Base-by-base conservation (phyloP, 2,329 filamentous ascomycete species). In the Xylaria sp. region DNA sequence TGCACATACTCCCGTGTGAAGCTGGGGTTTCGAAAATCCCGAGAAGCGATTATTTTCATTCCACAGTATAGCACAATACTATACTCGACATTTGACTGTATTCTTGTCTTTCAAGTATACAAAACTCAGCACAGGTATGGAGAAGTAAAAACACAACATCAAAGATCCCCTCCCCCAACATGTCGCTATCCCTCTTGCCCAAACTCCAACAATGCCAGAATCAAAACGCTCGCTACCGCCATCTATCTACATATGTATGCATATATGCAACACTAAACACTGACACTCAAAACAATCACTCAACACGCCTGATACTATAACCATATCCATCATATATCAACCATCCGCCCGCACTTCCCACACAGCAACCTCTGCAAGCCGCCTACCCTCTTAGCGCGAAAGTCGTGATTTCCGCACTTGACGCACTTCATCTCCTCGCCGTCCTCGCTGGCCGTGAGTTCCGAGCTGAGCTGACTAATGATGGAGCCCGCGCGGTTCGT, bases 341-440 rank as follows among this genome's bases (percentile, higher is more conserved):
- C 70, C 67, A 71, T 73, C 3, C 77, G 67, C 3, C 84, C 84
- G 70, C 85, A 93, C 54, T 82, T 84, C 42, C 85, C 85, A 77
- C 90, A 93, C n/a, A 89, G 83, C 71, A 92, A 78, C 68, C 83
- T 83, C 75, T 88, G 87, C 61, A 81, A 82, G 7, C 84, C 85
- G 33, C 82, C 84, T 4, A 84, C 80, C 68, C 85, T 87, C 72
- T 85, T 88, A 1, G 87, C 86, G 71, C 87, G 87, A 72, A 93
- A 93, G 68, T 89, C 88, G 23, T 80, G 85, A 1, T 87, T 84
- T 4, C 85, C 85, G 74, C 91, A 93, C 68, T 83, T 84, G 26
- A 82, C 80, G 74, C 90, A 92, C 28, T 79, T 83, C 71, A 87
- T 78, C 42, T 83, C 81, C 59, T 85, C 83, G 17, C 80, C 82